These are phyloP conservation scores for Rhodosorus marinus DNA, from an alignment of 23 red algal genomes.

Conservation along the genomic window DNA sequence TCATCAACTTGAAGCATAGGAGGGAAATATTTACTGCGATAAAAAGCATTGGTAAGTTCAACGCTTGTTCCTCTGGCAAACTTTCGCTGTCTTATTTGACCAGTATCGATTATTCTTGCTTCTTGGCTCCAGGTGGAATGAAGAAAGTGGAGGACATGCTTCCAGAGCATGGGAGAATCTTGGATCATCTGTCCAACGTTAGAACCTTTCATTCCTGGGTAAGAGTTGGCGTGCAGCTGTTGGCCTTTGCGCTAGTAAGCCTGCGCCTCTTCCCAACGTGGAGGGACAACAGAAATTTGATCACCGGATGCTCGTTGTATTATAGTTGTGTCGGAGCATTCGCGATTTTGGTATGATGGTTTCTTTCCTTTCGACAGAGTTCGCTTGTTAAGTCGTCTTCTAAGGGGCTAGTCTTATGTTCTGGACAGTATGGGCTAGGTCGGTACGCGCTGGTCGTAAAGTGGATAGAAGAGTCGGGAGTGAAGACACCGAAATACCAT, in stretches of 20 bases:
- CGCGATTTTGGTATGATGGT: too few species aligned
- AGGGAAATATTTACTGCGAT: constrained; percentile 28
- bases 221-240: constrained; percentile 49
- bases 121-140: constrained; percentile 5
- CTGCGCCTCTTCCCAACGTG: constrained; percentile 39
- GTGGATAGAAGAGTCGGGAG: constrained; percentile 39
- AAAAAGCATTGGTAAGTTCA: too few species aligned
- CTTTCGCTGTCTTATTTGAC: too few species aligned
- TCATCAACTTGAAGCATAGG: constrained; percentile 34
- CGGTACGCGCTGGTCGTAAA: constrained; percentile 34
- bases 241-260: constrained; percentile 39
- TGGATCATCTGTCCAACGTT: constrained; percentile 69
- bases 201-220: constrained; percentile 56
- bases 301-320: constrained; percentile 24
- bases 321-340: constrained; percentile 9
- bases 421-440: constrained; percentile 38
- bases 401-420: too few species aligned
- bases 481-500: constrained; percentile 12
- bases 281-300: constrained; percentile 6
- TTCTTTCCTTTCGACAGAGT: too few species aligned
- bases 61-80: too few species aligned
- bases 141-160: constrained; percentile 4
- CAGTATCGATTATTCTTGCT: too few species aligned
- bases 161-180: constrained; percentile 55
- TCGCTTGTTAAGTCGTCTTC: too few species aligned